Evolutionary conservation across 345 rosid species (phyloP).

Genomic region (Clausena lansium): DNA sequence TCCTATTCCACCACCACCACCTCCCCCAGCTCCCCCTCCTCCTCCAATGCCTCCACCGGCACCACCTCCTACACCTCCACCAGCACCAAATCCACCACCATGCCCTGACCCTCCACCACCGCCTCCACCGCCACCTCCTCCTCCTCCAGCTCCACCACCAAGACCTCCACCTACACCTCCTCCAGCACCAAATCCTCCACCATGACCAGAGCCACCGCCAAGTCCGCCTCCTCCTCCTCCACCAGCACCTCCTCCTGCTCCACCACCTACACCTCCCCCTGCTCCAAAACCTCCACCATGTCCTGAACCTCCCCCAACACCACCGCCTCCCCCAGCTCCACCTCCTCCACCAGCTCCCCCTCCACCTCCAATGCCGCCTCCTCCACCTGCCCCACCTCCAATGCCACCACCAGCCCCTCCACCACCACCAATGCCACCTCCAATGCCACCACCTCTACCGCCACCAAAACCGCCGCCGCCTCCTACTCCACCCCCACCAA

Average conservation of each 20-base stretch:
- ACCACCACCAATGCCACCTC: conserved; percentile 31
- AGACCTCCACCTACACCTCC: conserved; percentile 44
- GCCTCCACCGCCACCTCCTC: conserved; percentile 42
- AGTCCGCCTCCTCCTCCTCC: conserved; percentile 41
- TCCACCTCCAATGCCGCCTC: conserved; percentile 23
- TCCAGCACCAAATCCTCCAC: conserved; percentile 43
- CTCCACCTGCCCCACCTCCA: conserved; percentile 20
- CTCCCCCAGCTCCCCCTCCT: conserved; percentile 36
- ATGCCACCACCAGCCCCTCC: conserved; percentile 27
- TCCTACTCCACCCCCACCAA: conserved; percentile 27
- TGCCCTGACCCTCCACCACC: conserved; percentile 33
- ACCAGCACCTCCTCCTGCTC: conserved; percentile 37
- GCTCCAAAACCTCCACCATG: conserved; percentile 45
- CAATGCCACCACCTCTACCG: conserved; percentile 36
- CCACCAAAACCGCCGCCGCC: conserved; percentile 34
- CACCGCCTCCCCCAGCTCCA: conserved; percentile 30
- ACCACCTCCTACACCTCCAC: conserved; percentile 42
- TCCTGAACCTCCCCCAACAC: conserved; percentile 37
- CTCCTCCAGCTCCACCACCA: conserved; percentile 39
- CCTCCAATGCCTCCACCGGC: conserved; percentile 36
- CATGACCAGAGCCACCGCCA: conserved; percentile 47
- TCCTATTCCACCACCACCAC: conserved; percentile 49
- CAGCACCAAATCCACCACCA: conserved; percentile 43
- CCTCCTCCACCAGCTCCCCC: conserved; percentile 17
- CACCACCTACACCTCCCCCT: conserved; percentile 38